Percentiles rank a stretch among this genome's conserved stretches.
These are phyloP conservation scores for Pogostemon cablin DNA, from an alignment of 257 asterid genomes.

Conservation along the genomic window DNA sequence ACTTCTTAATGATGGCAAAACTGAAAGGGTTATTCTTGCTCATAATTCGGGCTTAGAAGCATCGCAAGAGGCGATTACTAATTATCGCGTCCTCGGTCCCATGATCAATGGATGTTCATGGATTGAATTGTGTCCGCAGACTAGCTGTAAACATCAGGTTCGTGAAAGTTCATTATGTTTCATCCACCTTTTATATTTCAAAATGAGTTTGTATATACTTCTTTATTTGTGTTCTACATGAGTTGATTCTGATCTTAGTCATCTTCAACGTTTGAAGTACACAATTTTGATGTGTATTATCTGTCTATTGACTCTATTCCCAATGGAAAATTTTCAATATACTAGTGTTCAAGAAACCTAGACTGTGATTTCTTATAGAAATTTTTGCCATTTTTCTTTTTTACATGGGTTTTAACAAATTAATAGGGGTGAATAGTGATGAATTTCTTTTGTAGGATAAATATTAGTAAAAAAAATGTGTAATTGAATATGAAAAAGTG, in stretches of 20 bases:
- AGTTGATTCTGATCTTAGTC: background rate
- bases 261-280: no score
- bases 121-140: slow-evolving; percentile 81
- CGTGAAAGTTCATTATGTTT: slow-evolving; percentile 9
- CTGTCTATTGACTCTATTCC: no score
- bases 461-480: background rate
- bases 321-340: no score
- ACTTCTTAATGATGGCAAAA: slow-evolving; percentile 76
- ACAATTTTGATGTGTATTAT: no score
- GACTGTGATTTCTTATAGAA: no score
- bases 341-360: no score
- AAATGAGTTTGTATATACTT: background rate
- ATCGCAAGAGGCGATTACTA: slow-evolving; percentile 84
- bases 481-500: background rate
- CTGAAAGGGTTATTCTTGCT: slow-evolving; percentile 84
- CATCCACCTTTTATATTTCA: background rate
- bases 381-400: no score
- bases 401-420: no score
- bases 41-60: slow-evolving; percentile 74
- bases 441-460: no score
- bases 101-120: slow-evolving; percentile 92
- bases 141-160: slow-evolving; percentile 94
- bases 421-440: no score
- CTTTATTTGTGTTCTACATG: background rate
- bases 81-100: slow-evolving; percentile 91